Conservation (phyloP, 2,329 filamentous ascomycete genomes). For the Trichoderma hamatum region DNA sequence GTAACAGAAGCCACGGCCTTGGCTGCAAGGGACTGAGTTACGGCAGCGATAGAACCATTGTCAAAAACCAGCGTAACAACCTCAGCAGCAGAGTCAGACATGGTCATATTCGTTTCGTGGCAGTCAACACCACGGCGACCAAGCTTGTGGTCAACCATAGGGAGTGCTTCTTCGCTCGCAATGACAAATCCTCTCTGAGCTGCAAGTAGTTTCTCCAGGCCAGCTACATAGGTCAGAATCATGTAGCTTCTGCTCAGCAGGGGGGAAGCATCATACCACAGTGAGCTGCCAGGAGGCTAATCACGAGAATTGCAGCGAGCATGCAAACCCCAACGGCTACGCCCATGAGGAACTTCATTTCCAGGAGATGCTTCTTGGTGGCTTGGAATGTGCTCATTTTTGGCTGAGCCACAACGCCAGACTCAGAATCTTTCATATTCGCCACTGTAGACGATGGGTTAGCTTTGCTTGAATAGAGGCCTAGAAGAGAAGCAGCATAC, state of each 20-base stretch:
- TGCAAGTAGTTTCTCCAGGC: conserved; percentile 13
- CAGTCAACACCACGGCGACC: conserved; percentile 31
- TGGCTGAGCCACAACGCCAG: conserved; percentile 27
- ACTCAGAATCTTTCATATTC: conserved; percentile 36
- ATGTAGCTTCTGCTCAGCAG: background rate
- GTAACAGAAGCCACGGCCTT: conserved; percentile 25
- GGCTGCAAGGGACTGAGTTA: background rate
- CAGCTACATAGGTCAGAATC: background rate
- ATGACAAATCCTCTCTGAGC: background rate
- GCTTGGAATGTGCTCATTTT: background rate
- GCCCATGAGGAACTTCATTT: conserved; percentile 29
- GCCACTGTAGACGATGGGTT: conserved; percentile 33
- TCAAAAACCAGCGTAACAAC: conserved; percentile 27
- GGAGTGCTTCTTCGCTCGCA: conserved; percentile 12
- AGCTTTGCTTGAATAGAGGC: conserved; percentile 13
- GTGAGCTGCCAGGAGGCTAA: conserved; percentile 36
- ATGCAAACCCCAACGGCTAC: conserved; percentile 27
- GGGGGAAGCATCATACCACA: conserved; percentile 33
- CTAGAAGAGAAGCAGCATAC: background rate
- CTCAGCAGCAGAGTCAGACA: conserved; percentile 24
- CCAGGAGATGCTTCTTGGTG: conserved; percentile 11
- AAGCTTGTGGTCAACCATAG: conserved; percentile 32
- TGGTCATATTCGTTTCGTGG: conserved; percentile 27
- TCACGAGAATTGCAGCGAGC: conserved; percentile 36
- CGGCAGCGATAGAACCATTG: conserved; percentile 19